Evolutionary conservation across 2,329 filamentous ascomycete species (phyloP), one percentile per base, ranked within the genome.

Genomic region (Zymoseptoria crescenta): DNA sequence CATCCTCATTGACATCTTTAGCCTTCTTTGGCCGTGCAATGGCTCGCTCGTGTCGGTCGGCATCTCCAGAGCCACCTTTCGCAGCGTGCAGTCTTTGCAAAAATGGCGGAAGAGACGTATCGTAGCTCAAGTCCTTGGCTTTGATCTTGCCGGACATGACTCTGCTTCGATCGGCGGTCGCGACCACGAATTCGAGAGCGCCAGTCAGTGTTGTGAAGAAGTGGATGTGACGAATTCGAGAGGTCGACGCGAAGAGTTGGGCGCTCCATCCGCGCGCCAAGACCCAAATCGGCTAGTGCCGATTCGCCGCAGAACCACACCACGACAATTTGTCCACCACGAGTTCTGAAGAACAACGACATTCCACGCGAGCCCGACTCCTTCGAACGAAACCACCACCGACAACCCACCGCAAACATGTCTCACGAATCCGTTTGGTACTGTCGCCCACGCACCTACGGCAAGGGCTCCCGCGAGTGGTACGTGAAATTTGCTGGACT

Each of bases 391-490:
- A 57, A 56, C 41, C 61, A 55, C 49, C 21, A 58, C 20, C 51
- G 35, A 45, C 13, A 28, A 16, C 24, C 29, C 20, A 74, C 75
- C 76, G 77, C 79, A 80, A 87, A 75, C 76, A 89, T 89, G 87
- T 87, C 87, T 80, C 87, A 89, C 91, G 93, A 97, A 84, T 91
- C 88, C 77, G 59, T 52, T 10, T 99, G 93, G 92, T 96, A 95
- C 87, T 96, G 91, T 76, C 92, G 94, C 80, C 94, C 94, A 76
- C 89, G 92, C 81, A 91, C 80, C 79, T 96, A 95, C 86, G 93
- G 93, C 84, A 96, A 96, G 87, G 93, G 93, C 82, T 83, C 89
- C 79, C 89, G 92, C 80, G 80, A 81, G 77, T 96, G 92, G 92
- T 96, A 91, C 78, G 89, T 82, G 41, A 51, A 58, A 53, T 59